These are phyloP conservation scores for Astrothelium macrocarpum DNA, from an alignment of 495 filamentous ascomycete species.

Conservation along the genomic window DNA sequence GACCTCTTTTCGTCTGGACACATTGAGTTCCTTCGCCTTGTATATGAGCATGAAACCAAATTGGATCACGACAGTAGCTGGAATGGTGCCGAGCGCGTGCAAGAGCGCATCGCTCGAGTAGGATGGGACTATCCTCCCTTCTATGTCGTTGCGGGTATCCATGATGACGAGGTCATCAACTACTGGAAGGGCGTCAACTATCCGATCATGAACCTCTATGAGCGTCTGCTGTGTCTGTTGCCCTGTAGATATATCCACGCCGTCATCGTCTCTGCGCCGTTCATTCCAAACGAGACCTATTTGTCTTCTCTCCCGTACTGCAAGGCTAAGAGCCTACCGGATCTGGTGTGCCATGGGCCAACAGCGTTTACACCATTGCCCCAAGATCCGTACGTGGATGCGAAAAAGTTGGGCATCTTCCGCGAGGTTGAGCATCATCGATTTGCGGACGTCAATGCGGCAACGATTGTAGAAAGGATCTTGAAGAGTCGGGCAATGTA, in stretches of 20 bases:
- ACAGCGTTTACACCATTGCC: conserved; percentile 82
- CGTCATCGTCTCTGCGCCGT: conserved; percentile 81
- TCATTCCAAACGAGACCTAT: conserved; percentile 66
- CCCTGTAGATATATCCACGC: conserved; percentile 86
- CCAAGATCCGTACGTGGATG: conserved; percentile 74
- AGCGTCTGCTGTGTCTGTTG: conserved; percentile 87
- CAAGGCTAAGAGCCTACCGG: conserved; percentile 37
- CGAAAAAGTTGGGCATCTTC: conserved; percentile 37
- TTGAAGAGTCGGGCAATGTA: conserved; percentile 73
- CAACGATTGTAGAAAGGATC: conserved; percentile 83
- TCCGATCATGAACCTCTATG: conserved; percentile 98
- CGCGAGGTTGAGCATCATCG: conserved; percentile 46
- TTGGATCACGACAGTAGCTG: conserved; percentile 56
- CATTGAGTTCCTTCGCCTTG: conserved; percentile 80
- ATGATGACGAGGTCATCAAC: conserved; percentile 91
- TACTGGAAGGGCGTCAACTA: conserved; percentile 94
- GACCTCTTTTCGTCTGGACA: conserved; percentile 96
- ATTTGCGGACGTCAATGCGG: conserved; percentile 82
- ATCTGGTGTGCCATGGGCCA: conserved; percentile 87
- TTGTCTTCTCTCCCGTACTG: conserved; percentile 66
- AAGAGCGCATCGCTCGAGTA: conserved; percentile 49
- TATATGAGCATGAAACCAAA: conserved; percentile 59
- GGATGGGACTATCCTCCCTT: conserved; percentile 67
- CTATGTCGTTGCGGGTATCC: conserved; percentile 83
- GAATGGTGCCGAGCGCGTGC: conserved; percentile 54